phyloP scores from a whole-genome alignment of 2,329 filamentous ascomycete genomes.

The Colletotrichum cordylinicola region DNA sequence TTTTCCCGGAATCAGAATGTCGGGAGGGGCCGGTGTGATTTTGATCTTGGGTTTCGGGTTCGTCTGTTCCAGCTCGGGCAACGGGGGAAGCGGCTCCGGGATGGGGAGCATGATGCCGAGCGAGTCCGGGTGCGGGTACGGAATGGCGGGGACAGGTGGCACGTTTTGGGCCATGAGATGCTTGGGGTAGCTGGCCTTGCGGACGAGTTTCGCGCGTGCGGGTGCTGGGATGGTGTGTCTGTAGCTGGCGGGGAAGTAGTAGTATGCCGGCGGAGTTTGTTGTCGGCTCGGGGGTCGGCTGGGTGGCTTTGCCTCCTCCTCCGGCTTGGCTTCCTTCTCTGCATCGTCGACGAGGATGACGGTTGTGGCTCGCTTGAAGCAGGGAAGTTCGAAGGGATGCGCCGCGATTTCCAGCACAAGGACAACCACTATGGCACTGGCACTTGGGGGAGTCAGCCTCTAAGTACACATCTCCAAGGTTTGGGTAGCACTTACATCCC shows the following conservation, averaged over 20 bases:
- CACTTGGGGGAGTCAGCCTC: background rate
- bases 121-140: slow-evolving; percentile 18
- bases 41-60: background rate
- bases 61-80: slow-evolving; percentile 12
- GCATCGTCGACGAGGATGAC: slow-evolving; percentile 9
- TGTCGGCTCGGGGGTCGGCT: background rate
- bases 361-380: slow-evolving; percentile 13
- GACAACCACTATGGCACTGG: slow-evolving; percentile 16
- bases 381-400: slow-evolving; percentile 28
- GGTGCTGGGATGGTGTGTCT: slow-evolving; percentile 10
- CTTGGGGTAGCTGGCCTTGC: slow-evolving; percentile 10
- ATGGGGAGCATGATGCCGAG: slow-evolving; percentile 17
- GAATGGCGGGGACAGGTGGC: background rate
- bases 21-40: slow-evolving; percentile 4
- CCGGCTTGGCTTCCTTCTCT: slow-evolving; percentile 19
- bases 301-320: slow-evolving; percentile 4
- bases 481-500: slow-evolving; percentile 25
- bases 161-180: background rate
- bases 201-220: slow-evolving; percentile 6
- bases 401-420: slow-evolving; percentile 26
- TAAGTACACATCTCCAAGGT: background rate
- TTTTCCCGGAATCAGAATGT: slow-evolving; percentile 18
- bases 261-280: slow-evolving; percentile 12
- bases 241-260: slow-evolving; percentile 15
- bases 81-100: slow-evolving; percentile 14